Evolutionary conservation across 2,329 filamentous ascomycete species (phyloP).

Genomic region (Pyrenophora graminea): DNA sequence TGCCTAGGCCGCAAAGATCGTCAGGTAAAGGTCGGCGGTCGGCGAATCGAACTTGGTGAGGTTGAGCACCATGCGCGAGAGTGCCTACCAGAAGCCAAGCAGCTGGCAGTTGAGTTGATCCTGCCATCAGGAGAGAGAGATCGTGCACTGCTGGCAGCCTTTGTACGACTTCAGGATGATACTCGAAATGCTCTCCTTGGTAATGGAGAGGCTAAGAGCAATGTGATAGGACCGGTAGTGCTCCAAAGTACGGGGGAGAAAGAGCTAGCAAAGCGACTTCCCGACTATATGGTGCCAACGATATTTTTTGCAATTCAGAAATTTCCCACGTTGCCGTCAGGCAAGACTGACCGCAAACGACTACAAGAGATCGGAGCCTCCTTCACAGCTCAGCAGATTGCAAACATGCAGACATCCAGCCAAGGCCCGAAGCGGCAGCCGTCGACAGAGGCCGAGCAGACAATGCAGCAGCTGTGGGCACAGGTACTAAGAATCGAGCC

Average conservation of each 20-base stretch:
- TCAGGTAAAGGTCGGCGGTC: slow-evolving; percentile 21
- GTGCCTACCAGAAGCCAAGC: neutral
- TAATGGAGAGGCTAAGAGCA: too few species aligned
- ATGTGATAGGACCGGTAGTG: too few species aligned
- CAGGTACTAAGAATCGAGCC: neutral
- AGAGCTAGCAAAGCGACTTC: neutral
- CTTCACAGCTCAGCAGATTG: too few species aligned
- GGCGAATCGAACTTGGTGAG: neutral
- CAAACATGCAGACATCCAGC: too few species aligned
- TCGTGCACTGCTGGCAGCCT: neutral
- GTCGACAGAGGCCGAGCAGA: too few species aligned
- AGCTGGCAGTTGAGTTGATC: neutral
- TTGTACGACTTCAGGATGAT: neutral
- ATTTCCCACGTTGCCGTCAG: slow-evolving; percentile 51
- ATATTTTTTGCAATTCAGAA: slow-evolving; percentile 50
- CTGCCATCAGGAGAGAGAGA: neutral
- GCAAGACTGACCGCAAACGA: slow-evolving; percentile 44
- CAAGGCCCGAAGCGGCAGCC: too few species aligned
- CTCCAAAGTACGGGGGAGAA: neutral
- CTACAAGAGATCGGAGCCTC: slow-evolving; percentile 1
- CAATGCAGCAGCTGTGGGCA: too few species aligned
- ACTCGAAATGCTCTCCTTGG: neutral
- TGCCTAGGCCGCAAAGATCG: slow-evolving; percentile 25
- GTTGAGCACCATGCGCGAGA: slow-evolving; percentile 2
- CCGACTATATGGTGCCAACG: slow-evolving; percentile 48